A percentile compares a stretch with the other conserved stretches of the same genome.
Conservation (phyloP, 371 early-diverging fungal species). For the Umbelopsis sp. region DNA sequence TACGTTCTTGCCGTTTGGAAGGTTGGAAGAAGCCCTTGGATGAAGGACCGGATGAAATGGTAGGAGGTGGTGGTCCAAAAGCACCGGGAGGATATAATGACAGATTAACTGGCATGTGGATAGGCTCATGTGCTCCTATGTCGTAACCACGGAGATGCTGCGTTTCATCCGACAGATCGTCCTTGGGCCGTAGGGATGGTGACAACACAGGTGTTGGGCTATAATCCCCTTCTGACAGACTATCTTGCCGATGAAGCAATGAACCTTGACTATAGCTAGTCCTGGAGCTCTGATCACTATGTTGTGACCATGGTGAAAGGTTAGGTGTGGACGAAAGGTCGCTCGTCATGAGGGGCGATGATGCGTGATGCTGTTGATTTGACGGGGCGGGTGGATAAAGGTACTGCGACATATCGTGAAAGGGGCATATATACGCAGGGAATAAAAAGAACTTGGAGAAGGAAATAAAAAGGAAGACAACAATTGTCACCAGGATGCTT, state of each 20-base stretch:
- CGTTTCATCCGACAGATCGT: neutral
- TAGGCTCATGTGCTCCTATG: conserved; percentile 15
- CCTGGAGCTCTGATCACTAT: neutral
- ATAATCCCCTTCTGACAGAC: neutral
- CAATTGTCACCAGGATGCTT: neutral
- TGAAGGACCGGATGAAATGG: neutral
- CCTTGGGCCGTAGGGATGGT: conserved; percentile 1
- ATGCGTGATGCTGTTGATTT: neutral
- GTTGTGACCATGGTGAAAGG: neutral
- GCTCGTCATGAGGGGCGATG: conserved; percentile 4
- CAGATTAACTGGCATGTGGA: conserved; percentile 6
- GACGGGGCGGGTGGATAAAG: neutral
- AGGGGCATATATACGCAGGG: neutral
- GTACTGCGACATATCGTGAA: neutral
- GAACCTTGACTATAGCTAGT: neutral
- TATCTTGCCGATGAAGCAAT: neutral
- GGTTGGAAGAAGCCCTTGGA: neutral
- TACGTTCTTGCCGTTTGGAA: conserved; percentile 4
- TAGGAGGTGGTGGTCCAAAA: neutral
- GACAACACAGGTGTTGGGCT: conserved; percentile 11
- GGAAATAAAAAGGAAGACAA: neutral
- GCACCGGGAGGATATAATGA: neutral
- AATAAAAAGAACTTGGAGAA: neutral
- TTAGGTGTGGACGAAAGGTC: neutral
- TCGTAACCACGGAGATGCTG: conserved; percentile 6